Percentiles rank a stretch among this genome's conserved stretches.
These are phyloP conservation scores for Colletotrichum sp. DNA, from an alignment of 2,329 filamentous ascomycete genomes.

Conservation along the genomic window DNA sequence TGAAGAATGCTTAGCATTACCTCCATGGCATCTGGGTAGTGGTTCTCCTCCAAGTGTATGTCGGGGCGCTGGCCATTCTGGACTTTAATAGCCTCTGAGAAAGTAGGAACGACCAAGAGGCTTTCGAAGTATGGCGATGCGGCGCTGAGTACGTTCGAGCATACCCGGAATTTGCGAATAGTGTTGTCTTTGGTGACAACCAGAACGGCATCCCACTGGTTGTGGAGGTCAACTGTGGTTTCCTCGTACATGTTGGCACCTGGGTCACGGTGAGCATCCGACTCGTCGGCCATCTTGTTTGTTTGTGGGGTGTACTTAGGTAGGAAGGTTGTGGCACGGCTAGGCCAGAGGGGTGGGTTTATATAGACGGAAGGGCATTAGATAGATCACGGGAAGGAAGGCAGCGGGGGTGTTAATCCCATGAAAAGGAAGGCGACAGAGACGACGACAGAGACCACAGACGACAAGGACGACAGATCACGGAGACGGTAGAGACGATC, in stretches of 20 bases:
- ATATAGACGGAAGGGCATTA: neutral
- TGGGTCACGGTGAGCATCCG: too few species aligned
- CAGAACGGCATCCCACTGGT: neutral
- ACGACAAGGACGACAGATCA: neutral
- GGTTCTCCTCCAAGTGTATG: neutral
- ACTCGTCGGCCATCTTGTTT: neutral
- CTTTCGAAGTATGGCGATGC: neutral
- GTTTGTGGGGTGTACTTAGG: neutral
- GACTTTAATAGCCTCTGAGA: neutral
- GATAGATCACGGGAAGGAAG: neutral
- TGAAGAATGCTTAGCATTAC: neutral
- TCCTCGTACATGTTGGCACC: neutral
- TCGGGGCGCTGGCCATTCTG: neutral
- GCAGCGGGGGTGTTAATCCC: too few species aligned
- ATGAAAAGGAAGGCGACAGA: neutral
- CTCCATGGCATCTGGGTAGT: neutral
- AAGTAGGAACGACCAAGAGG: neutral
- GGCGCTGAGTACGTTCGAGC: neutral
- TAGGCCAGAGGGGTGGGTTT: neutral
- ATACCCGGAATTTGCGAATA: neutral
- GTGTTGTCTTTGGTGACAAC: neutral
- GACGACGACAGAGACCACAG: neutral
- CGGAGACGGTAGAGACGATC: neutral
- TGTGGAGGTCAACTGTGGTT: neutral
- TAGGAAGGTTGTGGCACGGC: neutral